Evolutionary conservation across 345 rosid species (phyloP).

Genomic region (Zanthoxylum bungeanum): DNA sequence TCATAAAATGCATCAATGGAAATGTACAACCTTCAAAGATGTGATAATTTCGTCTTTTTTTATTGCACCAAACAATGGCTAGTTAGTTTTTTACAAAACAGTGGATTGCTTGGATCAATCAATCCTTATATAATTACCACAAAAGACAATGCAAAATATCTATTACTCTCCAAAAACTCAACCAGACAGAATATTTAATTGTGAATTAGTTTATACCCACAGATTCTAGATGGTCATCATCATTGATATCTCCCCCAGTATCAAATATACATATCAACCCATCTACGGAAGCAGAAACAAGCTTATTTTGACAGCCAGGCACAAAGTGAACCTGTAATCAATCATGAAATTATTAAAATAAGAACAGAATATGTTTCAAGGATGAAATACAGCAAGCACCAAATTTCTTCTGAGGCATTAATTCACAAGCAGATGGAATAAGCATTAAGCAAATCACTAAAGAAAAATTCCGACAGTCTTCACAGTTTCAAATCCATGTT

Average conservation of each 20-base stretch:
- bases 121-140: background rate
- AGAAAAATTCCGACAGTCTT: background rate
- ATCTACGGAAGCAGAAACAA: conserved; percentile 87
- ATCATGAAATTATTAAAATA: background rate
- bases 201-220: conserved; percentile 38
- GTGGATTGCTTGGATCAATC: background rate
- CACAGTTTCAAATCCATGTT: background rate
- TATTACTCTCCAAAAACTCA: background rate
- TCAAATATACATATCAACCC: conserved; percentile 86
- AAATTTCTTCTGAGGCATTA: background rate
- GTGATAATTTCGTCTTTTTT: background rate
- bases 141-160: background rate
- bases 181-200: background rate
- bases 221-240: conserved; percentile 90
- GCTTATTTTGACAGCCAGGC: conserved; percentile 61
- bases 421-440: background rate
- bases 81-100: background rate
- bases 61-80: background rate
- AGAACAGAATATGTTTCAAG: background rate
- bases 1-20: background rate
- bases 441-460: background rate
- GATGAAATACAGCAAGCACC: conserved; percentile 1
- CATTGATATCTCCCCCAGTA: conserved; percentile 73
- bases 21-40: background rate
- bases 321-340: conserved; percentile 64